Conservation (phyloP, 2,329 filamentous ascomycete species). For the Colletotrichum plurivorum region DNA sequence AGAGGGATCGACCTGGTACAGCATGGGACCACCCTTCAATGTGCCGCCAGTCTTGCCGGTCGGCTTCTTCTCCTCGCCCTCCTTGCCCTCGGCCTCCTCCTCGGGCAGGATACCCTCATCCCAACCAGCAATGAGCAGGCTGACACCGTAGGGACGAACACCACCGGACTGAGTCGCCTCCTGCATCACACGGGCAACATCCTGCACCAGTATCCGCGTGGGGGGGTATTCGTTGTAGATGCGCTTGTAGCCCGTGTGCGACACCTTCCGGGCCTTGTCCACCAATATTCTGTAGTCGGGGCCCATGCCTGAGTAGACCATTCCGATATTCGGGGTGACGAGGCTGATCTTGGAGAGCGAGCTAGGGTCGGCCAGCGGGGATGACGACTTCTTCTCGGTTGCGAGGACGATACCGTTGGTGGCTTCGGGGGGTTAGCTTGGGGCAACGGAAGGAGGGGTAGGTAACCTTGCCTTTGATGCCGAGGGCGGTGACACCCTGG, state of each 20-base stretch:
- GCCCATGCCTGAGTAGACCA: conserved; percentile 99
- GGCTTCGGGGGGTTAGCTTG: conserved; percentile 67
- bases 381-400: conserved; percentile 99
- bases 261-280: conserved; percentile 97
- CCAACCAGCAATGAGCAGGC: conserved; percentile 95
- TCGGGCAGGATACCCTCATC: conserved; percentile 96
- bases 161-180: conserved; percentile 98
- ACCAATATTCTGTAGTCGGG: conserved; percentile 98
- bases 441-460: conserved; percentile 8
- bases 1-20: conserved; percentile 99
- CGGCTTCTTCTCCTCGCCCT: conserved; percentile 78
- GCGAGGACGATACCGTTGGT: conserved; percentile 99
- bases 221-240: conserved; percentile 99
- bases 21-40: conserved; percentile 93
- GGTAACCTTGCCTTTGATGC: conserved; percentile 86
- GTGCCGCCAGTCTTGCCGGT: conserved; percentile 94
- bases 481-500: conserved; percentile 97
- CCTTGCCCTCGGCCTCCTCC: conserved; percentile 68
- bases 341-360: conserved; percentile 98
- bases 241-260: conserved; percentile 98
- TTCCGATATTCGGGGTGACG: conserved; percentile 98
- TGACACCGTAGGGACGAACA: conserved; percentile 97
- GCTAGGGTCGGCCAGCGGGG: conserved; percentile 93
- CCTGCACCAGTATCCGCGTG: conserved; percentile 98
- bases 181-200: conserved; percentile 97